Evolutionary conservation across 176 grass and related monocot genomes (phyloP).

Genomic region (Coix lacrymajobi): DNA sequence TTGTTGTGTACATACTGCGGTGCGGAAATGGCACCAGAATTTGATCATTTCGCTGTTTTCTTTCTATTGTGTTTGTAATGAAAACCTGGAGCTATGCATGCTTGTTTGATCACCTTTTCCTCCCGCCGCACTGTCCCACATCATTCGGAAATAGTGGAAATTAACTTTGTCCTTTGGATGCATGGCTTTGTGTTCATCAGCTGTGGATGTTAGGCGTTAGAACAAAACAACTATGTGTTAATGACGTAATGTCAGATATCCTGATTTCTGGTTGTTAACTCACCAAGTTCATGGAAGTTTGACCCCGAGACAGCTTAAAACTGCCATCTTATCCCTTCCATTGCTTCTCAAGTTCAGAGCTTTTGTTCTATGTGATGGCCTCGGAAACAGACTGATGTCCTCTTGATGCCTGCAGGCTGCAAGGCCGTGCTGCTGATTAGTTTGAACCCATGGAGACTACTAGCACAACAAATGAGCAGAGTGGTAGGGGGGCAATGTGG

Average conservation of each 20-base stretch:
- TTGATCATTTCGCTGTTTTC: not conserved
- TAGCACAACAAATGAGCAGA: conserved; percentile 24
- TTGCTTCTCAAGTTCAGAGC: not conserved
- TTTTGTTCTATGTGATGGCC: not conserved
- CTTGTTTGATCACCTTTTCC: not conserved
- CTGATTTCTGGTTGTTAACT: not conserved
- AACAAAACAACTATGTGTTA: not conserved
- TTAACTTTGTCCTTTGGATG: not conserved
- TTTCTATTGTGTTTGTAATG: not conserved
- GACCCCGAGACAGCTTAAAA: not conserved
- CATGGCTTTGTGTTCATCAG: not conserved
- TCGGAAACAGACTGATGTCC: conserved; percentile 3
- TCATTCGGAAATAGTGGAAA: not conserved
- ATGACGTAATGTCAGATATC: not conserved
- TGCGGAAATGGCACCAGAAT: not conserved
- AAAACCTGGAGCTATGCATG: not conserved
- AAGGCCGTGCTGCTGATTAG: not conserved
- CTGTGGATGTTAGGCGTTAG: not conserved
- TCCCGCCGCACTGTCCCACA: not conserved
- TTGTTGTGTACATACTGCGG: not conserved
- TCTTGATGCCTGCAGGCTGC: conserved; percentile 20
- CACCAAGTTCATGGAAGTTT: not conserved
- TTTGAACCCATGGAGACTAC: conserved; percentile 50
- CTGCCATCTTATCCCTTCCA: not conserved
- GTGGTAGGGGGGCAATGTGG: conserved; percentile 71